Evolutionary conservation across 1,284 basidiomycete genomes (phyloP).

Genomic region (Abortiporus biennis): DNA sequence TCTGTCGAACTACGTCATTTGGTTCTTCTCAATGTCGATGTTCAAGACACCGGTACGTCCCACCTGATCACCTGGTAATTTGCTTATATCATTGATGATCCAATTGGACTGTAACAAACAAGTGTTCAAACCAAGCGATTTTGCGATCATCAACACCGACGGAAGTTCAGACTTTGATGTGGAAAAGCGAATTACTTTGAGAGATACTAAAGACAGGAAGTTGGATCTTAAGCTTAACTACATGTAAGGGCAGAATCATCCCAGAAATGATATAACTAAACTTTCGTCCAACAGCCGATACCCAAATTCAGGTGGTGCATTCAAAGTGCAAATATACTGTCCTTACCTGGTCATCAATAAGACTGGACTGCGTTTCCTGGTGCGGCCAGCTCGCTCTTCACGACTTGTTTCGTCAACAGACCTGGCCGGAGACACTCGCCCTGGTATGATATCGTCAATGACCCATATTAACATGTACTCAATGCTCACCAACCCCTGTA

Average conservation of each 20-base stretch:
- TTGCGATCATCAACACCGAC: constrained; percentile 96
- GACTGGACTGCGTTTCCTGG: constrained; percentile 80
- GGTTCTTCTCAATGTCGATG: constrained; percentile 84
- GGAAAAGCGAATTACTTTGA: constrained; percentile 69
- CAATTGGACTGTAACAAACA: too few species aligned
- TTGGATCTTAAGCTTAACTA: constrained; percentile 86
- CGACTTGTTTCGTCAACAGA: constrained; percentile 72
- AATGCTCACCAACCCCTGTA: constrained; percentile 19
- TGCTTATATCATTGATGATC: constrained; percentile 1
- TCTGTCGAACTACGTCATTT: constrained; percentile 95
- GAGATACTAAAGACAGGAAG: constrained; percentile 76
- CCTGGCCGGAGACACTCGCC: constrained; percentile 75
- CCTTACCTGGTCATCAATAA: constrained; percentile 95
- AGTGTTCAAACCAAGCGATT: constrained; percentile 97
- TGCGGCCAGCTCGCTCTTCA: constrained; percentile 66
- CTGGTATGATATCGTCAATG: constrained; percentile 33
- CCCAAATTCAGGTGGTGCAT: constrained; percentile 93
- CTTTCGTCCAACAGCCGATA: constrained; percentile 55
- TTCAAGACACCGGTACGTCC: constrained; percentile 80
- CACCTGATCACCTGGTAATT: background rate
- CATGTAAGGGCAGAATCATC: constrained; percentile 45
- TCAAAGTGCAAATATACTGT: constrained; percentile 95
- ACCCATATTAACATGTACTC: constrained; percentile 6
- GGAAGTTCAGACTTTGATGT: constrained; percentile 87
- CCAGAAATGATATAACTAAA: constrained; percentile 6